These are phyloP conservation scores for Rhinocladiella similis DNA, from an alignment of 2,329 filamentous ascomycete genomes.

Conservation along the genomic window DNA sequence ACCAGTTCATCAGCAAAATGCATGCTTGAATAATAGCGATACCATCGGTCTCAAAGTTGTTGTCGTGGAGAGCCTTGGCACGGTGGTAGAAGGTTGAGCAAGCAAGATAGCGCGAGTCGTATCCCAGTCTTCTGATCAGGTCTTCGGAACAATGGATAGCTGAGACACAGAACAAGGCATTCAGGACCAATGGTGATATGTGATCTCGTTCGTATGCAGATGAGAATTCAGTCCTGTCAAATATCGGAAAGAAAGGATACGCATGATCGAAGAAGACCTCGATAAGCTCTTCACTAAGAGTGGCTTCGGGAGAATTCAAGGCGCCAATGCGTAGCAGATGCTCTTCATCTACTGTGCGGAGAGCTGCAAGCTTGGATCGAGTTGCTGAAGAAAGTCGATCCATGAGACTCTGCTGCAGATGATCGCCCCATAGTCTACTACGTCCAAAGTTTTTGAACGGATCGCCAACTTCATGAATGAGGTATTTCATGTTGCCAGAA, in stretches of 20 bases:
- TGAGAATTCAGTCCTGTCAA: constrained; percentile 24
- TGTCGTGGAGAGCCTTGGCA: constrained; percentile 31
- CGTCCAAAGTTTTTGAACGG: constrained; percentile 22
- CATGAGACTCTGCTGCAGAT: constrained; percentile 28
- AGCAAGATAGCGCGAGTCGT: constrained; percentile 25
- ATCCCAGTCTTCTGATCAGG: constrained; percentile 25
- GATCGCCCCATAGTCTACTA: constrained; percentile 20
- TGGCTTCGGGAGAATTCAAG: constrained; percentile 20
- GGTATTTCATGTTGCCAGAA: constrained; percentile 30
- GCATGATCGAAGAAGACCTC: constrained; percentile 24
- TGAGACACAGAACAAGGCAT: constrained; percentile 27
- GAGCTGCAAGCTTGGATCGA: constrained; percentile 14
- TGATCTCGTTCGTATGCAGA: constrained; percentile 5
- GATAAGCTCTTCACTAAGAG: constrained; percentile 22
- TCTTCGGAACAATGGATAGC: constrained; percentile 26
- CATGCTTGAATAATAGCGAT: constrained; percentile 28
- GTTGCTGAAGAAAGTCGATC: constrained; percentile 21
- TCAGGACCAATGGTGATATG: constrained; percentile 27
- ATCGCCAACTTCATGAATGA: constrained; percentile 30
- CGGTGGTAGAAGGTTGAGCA: constrained; percentile 30
- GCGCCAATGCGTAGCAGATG: constrained; percentile 18
- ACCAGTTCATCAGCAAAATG: constrained; percentile 31
- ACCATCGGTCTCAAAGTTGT: constrained; percentile 29
- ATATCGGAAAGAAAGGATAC: constrained; percentile 21
- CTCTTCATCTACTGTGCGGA: neutral